Evolutionary conservation across 164 flowering plant genomes (phyloP).

Genomic region (Vitis riparia): DNA sequence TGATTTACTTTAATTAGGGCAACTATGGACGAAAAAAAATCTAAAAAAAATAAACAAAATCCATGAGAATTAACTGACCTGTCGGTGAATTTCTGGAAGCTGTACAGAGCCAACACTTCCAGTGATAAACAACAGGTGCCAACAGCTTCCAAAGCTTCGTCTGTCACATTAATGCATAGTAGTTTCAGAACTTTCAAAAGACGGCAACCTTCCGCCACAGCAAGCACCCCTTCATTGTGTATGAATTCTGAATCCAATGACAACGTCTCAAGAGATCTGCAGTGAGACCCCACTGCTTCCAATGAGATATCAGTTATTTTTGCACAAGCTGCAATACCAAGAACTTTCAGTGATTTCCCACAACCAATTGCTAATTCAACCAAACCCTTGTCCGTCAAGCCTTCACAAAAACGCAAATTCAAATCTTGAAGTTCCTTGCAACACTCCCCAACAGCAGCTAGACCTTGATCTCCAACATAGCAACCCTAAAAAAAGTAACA

Average conservation of each 20-base stretch:
- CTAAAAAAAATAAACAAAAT: neutral
- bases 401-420: constrained; percentile 91
- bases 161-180: constrained; percentile 78
- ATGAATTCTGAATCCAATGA: constrained; percentile 80
- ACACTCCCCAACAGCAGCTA: constrained; percentile 72
- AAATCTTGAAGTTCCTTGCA: constrained; percentile 81
- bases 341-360: constrained; percentile 65
- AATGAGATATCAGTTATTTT: constrained; percentile 75
- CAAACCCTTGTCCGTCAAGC: constrained; percentile 74
- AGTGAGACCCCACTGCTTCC: constrained; percentile 77
- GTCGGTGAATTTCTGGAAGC: constrained; percentile 87
- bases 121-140: constrained; percentile 56
- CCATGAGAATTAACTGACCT: constrained; percentile 36
- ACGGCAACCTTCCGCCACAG: constrained; percentile 74
- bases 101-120: constrained; percentile 72
- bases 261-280: constrained; percentile 63
- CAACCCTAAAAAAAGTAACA: constrained; percentile 59
- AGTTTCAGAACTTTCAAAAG: constrained; percentile 68
- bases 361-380: constrained; percentile 59
- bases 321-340: constrained; percentile 84
- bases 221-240: constrained; percentile 64
- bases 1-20: neutral
- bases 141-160: constrained; percentile 72
- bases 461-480: constrained; percentile 80
- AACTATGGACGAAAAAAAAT: neutral